Conservation (phyloP, 176 grass and related monocot genomes). For the Aegilops sharonensis region DNA sequence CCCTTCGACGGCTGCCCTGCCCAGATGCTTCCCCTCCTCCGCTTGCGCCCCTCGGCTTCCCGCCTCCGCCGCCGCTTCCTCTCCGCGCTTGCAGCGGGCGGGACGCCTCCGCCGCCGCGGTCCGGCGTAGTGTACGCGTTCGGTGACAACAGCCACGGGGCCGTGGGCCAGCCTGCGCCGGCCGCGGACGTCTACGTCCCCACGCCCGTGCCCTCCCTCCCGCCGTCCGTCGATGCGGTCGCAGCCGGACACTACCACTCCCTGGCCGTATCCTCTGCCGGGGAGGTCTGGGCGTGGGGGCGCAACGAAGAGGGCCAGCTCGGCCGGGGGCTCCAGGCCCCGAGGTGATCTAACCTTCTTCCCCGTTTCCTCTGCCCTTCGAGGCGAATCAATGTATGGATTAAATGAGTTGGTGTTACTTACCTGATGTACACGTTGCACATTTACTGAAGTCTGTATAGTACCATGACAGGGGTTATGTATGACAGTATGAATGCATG, state of each 20-base stretch:
- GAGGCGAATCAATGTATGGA: not conserved
- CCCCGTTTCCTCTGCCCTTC: not conserved
- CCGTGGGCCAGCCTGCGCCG: slow-evolving; percentile 46
- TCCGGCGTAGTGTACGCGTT: slow-evolving; percentile 59
- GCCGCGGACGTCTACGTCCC: slow-evolving; percentile 59
- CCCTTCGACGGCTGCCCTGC: not conserved
- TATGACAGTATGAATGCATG: not conserved
- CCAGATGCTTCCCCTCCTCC: slow-evolving; percentile 26
- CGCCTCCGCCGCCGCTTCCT: slow-evolving; percentile 30
- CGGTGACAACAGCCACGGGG: slow-evolving; percentile 81
- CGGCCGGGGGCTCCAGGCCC: slow-evolving; percentile 49
- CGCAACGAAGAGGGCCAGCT: slow-evolving; percentile 87
- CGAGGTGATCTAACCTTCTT: slow-evolving; percentile 36
- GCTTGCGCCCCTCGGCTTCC: not conserved
- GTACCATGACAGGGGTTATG: not conserved
- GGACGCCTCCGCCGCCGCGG: not conserved
- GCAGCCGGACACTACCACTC: slow-evolving; percentile 84
- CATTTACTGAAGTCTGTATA: not conserved
- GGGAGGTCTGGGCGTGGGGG: slow-evolving; percentile 88
- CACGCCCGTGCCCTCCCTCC: slow-evolving; percentile 55
- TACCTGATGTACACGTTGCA: not conserved
- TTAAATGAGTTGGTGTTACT: not conserved
- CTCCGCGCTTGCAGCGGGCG: slow-evolving; percentile 22
- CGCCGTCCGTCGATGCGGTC: slow-evolving; percentile 39
- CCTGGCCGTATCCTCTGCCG: slow-evolving; percentile 53